Evolutionary conservation across 352 stramenopile genomes (phyloP).

Genomic region (Globisporangium abappressorium): DNA sequence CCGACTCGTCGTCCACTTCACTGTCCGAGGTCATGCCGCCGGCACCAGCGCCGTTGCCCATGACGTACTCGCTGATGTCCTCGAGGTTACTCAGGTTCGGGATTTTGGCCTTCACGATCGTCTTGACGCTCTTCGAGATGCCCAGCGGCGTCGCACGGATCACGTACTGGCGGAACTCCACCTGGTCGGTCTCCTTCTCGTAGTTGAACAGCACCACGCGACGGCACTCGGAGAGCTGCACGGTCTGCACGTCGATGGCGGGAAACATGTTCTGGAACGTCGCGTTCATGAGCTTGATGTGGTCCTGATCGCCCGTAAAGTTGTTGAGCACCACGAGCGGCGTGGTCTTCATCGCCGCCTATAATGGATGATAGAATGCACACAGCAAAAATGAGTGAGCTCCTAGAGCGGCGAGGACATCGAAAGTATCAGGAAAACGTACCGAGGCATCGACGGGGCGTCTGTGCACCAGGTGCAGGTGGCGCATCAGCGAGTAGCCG

Average conservation of each 20-base stretch:
- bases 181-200: constrained; percentile 87
- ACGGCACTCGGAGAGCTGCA: constrained; percentile 94
- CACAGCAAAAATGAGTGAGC: neutral
- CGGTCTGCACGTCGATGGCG: constrained; percentile 96
- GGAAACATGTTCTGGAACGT: constrained; percentile 99
- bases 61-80: constrained; percentile 96
- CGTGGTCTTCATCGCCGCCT: constrained; percentile 80
- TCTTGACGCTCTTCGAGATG: constrained; percentile 89
- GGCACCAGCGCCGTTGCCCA: constrained; percentile 67
- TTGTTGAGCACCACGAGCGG: constrained; percentile 99
- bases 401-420: neutral
- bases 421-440: neutral
- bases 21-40: constrained; percentile 89
- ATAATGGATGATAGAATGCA: neutral
- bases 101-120: constrained; percentile 91
- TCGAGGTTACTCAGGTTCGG: constrained; percentile 93
- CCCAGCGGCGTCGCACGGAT: constrained; percentile 94
- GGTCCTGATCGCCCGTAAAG: constrained; percentile 91
- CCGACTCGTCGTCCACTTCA: constrained; percentile 94
- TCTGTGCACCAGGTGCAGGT: constrained; percentile 91
- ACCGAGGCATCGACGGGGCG: constrained; percentile 86
- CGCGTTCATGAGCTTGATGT: constrained; percentile 95
- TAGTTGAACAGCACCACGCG: constrained; percentile 98
- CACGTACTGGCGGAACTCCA: constrained; percentile 98
- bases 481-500: constrained; percentile 90